Evolutionary conservation across 2,329 filamentous ascomycete species (phyloP).

Genomic region (Colletotrichum coccodes): DNA sequence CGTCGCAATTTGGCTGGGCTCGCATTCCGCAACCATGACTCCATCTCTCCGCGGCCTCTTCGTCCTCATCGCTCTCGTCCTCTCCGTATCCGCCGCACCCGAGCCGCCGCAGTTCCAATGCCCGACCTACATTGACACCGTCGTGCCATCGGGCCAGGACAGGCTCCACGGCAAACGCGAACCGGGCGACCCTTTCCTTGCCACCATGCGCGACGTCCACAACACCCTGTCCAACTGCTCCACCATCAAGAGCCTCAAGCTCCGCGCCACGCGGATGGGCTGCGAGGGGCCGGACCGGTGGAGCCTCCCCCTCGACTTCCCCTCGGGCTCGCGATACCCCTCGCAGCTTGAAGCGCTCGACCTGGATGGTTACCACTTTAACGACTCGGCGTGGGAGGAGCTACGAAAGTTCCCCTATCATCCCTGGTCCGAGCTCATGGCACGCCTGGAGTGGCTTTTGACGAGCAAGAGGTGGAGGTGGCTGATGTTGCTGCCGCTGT

Average conservation of each 20-base stretch:
- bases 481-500: background rate
- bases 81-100: background rate
- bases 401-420: too few relatives aligned
- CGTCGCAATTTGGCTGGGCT: too few relatives aligned
- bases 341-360: conserved; percentile 9
- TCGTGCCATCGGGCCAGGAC: background rate
- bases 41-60: background rate
- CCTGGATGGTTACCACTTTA: conserved; percentile 20
- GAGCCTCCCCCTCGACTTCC: conserved; percentile 1
- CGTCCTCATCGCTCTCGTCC: background rate
- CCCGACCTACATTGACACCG: conserved; percentile 18
- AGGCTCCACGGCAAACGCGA: conserved; percentile 1
- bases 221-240: background rate
- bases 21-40: background rate
- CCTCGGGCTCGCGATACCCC: background rate
- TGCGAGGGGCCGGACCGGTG: conserved; percentile 11
- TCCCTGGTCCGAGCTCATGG: background rate
- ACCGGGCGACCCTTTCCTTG: conserved; percentile 5
- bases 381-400: background rate
- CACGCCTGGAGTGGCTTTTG: background rate
- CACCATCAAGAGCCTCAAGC: conserved; percentile 14
- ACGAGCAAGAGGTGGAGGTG: background rate
- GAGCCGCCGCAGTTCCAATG: background rate
- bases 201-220: conserved; percentile 16
- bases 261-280: conserved; percentile 9